Evolutionary conservation across 331 rosid species (phyloP).

Genomic region (Quercus phellos): DNA sequence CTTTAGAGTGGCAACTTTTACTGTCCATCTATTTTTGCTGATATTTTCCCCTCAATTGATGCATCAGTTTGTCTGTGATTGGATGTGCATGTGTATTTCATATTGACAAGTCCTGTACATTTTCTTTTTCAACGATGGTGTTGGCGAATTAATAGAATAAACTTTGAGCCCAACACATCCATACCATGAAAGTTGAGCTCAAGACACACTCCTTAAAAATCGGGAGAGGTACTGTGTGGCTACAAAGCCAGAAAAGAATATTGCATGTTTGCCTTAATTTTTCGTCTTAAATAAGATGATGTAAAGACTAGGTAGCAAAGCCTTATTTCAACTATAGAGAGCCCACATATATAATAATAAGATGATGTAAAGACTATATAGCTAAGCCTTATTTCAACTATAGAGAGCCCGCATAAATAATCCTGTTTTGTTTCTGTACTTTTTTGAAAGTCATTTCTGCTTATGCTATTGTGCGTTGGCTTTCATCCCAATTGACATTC

Average conservation of each 20-base stretch:
- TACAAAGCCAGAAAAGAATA: background rate
- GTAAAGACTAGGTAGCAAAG: background rate
- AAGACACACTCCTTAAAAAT: background rate
- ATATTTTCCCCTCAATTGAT: background rate
- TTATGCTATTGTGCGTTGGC: background rate
- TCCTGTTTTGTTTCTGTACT: background rate
- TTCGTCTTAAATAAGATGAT: background rate
- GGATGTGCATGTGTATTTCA: background rate
- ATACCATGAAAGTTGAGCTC: background rate
- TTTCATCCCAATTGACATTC: background rate
- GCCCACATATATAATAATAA: background rate
- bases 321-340: too few relatives aligned
- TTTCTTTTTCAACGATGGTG: too few relatives aligned
- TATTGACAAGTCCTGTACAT: background rate
- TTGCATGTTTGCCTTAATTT: background rate
- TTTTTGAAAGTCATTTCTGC: background rate
- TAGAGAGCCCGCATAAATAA: too few relatives aligned
- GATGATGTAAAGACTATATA: background rate
- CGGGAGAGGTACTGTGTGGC: background rate
- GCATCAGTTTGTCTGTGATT: conserved; percentile 2
- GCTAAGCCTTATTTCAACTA: too few relatives aligned
- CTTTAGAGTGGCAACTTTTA: background rate
- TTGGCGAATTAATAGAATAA: too few relatives aligned
- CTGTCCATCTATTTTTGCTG: background rate
- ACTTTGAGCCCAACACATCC: background rate